These are phyloP conservation scores for Candida tropicalis DNA, from an alignment of 1,139 yeast species.

Conservation along the genomic window DNA sequence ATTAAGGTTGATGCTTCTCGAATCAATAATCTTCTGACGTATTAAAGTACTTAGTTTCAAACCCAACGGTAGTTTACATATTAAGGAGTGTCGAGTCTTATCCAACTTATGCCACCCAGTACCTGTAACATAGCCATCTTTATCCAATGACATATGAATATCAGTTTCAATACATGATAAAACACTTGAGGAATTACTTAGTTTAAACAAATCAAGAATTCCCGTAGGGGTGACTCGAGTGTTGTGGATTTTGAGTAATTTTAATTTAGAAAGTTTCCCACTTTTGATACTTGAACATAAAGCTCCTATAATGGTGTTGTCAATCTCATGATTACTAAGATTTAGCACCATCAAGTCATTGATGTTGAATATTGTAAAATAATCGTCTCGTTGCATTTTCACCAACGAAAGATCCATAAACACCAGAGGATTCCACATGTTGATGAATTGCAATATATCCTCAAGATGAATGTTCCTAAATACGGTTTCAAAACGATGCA, in stretches of 20 bases:
- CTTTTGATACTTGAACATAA: constrained; percentile 27
- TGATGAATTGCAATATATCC: constrained; percentile 19
- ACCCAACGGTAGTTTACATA: constrained; percentile 29
- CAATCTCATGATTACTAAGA: constrained; percentile 32
- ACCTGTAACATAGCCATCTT: constrained; percentile 9
- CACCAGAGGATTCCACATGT: constrained; percentile 20
- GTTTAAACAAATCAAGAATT: constrained; percentile 16
- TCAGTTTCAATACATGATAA: constrained; percentile 31
- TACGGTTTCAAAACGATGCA: constrained; percentile 40
- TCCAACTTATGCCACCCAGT: constrained; percentile 27
- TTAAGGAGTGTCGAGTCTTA: constrained; percentile 13
- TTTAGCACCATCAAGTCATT: constrained; percentile 35
- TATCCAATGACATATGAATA: not conserved
- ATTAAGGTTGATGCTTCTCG: not conserved
- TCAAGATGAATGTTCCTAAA: constrained; percentile 30
- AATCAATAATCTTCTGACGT: not conserved
- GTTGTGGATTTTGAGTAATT: constrained; percentile 25
- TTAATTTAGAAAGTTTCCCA: constrained; percentile 26
- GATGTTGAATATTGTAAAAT: constrained; percentile 31
- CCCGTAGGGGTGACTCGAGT: constrained; percentile 13
- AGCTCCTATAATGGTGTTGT: constrained; percentile 34
- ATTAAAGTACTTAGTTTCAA: constrained; percentile 24
- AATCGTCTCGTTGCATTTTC: constrained; percentile 25
- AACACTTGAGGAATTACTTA: constrained; percentile 12
- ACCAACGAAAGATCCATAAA: constrained; percentile 22